phyloP scores from a whole-genome alignment of 306 rosid genomes.

The Alnus rubra region DNA sequence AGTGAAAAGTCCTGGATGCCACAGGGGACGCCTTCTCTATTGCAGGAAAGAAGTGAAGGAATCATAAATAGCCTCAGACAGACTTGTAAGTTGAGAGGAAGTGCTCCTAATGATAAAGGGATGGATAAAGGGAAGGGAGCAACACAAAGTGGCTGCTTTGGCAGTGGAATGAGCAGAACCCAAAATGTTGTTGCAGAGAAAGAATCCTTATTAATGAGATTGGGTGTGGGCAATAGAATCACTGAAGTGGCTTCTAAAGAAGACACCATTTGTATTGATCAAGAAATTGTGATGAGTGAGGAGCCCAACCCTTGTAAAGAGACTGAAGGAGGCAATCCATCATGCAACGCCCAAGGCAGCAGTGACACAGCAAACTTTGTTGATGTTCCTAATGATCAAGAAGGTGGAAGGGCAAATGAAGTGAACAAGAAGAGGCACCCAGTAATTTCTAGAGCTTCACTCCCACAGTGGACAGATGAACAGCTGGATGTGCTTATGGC shows the following conservation, averaged over 20 bases:
- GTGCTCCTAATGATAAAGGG: constrained; percentile 21
- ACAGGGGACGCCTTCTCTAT: constrained; percentile 22
- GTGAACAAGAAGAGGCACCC: constrained; percentile 25
- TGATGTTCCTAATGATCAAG: constrained; percentile 27
- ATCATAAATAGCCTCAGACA: constrained; percentile 44
- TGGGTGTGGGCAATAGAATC: constrained; percentile 3
- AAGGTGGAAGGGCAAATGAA: constrained; percentile 19
- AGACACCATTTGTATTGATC: constrained; percentile 18
- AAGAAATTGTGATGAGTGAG: constrained; percentile 27
- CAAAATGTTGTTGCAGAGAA: constrained; percentile 19
- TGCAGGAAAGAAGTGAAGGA: constrained; percentile 49
- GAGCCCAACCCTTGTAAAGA: constrained; percentile 25
- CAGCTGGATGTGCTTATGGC: constrained; percentile 71
- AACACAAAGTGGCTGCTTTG: constrained; percentile 23
- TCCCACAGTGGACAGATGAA: constrained; percentile 85
- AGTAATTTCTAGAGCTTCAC: constrained; percentile 30
- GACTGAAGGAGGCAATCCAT: constrained; percentile 24
- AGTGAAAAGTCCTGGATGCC: constrained; percentile 23
- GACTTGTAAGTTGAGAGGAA: constrained; percentile 29
- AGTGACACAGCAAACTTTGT: constrained; percentile 24
- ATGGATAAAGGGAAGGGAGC: constrained; percentile 20
- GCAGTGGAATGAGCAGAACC: constrained; percentile 29
- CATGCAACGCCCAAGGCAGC: constrained; percentile 20
- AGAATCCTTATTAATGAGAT: constrained; percentile 30
- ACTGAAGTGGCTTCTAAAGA: constrained; percentile 14